Evolutionary conservation across 768 basidiomycete genomes (phyloP).

Genomic region (Podaxis mareebaensis): DNA sequence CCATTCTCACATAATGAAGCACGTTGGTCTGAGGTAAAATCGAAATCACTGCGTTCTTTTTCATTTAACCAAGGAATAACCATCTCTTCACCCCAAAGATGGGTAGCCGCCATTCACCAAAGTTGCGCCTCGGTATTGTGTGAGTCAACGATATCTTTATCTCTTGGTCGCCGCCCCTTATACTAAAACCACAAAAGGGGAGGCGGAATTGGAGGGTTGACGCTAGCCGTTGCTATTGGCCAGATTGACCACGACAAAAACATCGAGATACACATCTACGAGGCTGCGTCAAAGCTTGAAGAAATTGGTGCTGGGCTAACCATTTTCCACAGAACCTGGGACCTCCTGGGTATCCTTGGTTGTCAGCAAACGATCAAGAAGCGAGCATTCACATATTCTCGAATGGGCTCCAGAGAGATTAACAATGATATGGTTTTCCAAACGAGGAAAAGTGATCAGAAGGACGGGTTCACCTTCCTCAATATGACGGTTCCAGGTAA

Average conservation of each 20-base stretch:
- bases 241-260: conserved; percentile 26
- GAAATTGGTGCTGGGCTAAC: conserved; percentile 42
- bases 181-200: conserved; percentile 21
- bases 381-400: conserved; percentile 1
- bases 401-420: neutral
- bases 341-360: conserved; percentile 25
- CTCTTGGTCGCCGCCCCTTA: neutral
- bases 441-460: conserved; percentile 34
- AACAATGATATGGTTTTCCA: conserved; percentile 22
- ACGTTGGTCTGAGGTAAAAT: neutral
- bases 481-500: conserved; percentile 30
- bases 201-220: conserved; percentile 32
- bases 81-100: neutral
- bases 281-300: conserved; percentile 35
- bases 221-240: conserved; percentile 26
- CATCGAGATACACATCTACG: conserved; percentile 38
- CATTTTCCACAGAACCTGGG: conserved; percentile 32
- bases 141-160: neutral
- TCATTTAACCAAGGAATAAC: neutral
- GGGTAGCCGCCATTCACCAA: neutral
- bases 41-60: neutral
- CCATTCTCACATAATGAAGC: neutral
- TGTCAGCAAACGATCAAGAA: conserved; percentile 19
- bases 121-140: conserved; percentile 9
- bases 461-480: conserved; percentile 26